Conservation (phyloP, 139 green algal species). For the Eudorina sp. region DNA sequence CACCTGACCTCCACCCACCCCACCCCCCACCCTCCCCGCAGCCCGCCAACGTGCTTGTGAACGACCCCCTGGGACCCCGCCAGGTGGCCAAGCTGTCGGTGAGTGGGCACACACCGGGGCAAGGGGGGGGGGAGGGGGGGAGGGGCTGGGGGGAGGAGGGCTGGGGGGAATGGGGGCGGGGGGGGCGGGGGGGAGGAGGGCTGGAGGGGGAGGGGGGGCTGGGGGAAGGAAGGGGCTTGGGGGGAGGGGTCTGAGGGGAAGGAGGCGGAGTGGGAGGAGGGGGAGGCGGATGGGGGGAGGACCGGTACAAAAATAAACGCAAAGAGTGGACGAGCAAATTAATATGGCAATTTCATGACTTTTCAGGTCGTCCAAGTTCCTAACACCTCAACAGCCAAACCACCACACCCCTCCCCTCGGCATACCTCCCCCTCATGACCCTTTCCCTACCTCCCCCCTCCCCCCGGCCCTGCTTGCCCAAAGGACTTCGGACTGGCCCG, state of each 20-base stretch:
- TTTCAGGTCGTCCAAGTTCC: background rate
- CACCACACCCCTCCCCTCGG: background rate
- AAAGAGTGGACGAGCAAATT: background rate
- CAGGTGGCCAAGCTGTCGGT: constrained; percentile 36
- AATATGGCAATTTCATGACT: background rate
- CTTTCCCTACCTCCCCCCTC: background rate
- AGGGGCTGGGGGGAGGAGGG: background rate
- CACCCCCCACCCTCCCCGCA: background rate
- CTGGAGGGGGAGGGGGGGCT: too few relatives aligned
- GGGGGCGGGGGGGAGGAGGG: too few relatives aligned
- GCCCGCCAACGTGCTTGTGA: constrained; percentile 28
- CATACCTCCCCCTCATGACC: background rate
- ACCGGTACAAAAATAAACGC: too few relatives aligned
- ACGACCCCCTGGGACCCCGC: background rate
- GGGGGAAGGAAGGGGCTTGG: too few relatives aligned
- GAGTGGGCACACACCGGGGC: background rate
- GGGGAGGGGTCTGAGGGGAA: background rate
- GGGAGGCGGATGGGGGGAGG: background rate
- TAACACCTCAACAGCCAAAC: too few relatives aligned
- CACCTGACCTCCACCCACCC: background rate
- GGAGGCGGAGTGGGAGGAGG: background rate
- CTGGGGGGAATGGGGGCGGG: too few relatives aligned
- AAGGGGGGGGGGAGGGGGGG: too few relatives aligned
- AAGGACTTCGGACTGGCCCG: constrained; percentile 11
- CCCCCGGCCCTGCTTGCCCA: background rate